A percentile compares a stretch with the other conserved stretches of the same genome.
phyloP scores from a whole-genome alignment of 2,329 filamentous ascomycete genomes.

The Pestalotiopsis fici region DNA sequence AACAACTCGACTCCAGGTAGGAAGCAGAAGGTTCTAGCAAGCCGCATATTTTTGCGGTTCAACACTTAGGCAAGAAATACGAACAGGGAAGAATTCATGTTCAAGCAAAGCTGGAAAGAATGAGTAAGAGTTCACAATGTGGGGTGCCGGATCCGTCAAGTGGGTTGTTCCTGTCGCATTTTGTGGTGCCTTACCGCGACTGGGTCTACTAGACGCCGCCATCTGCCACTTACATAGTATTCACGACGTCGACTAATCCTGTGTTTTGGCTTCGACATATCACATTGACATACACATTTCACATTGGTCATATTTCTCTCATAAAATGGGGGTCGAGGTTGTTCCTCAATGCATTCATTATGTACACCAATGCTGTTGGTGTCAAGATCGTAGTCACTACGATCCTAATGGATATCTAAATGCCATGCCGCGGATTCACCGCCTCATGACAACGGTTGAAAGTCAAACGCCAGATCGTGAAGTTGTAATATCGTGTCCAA shows the following conservation, averaged over 20 bases:
- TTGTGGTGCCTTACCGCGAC: too few species aligned
- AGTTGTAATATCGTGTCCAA: constrained; percentile 14
- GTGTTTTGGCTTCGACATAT: too few species aligned
- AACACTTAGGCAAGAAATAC: neutral
- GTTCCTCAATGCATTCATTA: neutral
- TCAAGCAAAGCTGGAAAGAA: neutral
- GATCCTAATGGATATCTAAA: neutral
- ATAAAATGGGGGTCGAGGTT: too few species aligned
- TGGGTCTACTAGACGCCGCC: too few species aligned
- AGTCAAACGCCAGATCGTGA: constrained; percentile 28
- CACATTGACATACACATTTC: too few species aligned
- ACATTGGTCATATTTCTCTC: too few species aligned
- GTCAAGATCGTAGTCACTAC: neutral
- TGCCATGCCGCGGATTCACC: neutral
- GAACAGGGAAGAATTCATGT: neutral
- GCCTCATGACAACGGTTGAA: constrained; percentile 10
- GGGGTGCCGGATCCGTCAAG: neutral
- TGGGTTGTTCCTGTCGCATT: too few species aligned
- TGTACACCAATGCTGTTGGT: neutral
- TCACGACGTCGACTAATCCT: too few species aligned
- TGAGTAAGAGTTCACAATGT: neutral
- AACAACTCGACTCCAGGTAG: constrained; percentile 17
- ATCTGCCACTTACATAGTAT: too few species aligned
- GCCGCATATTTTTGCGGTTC: constrained; percentile 16
- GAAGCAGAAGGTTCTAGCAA: constrained; percentile 5